Evolutionary conservation across 768 basidiomycete species (phyloP).

Genomic region (Kondoa malvinella): DNA sequence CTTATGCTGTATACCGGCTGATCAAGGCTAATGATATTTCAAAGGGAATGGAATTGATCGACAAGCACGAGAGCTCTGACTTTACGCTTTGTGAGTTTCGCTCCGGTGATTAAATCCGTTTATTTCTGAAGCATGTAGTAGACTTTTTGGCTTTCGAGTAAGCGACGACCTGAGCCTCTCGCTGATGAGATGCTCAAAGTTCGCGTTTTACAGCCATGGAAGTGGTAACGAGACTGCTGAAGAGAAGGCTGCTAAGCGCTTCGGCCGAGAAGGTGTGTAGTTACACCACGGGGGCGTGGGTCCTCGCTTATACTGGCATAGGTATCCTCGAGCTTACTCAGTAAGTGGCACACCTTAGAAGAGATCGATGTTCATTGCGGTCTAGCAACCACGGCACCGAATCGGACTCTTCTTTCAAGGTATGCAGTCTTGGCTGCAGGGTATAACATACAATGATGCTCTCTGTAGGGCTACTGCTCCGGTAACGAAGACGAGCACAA

Average conservation of each 20-base stretch:
- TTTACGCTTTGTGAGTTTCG: slow-evolving; percentile 73
- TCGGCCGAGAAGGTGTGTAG: slow-evolving; percentile 30
- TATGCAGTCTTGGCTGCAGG: neutral
- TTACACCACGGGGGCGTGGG: slow-evolving; percentile 26
- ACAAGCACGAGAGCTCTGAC: slow-evolving; percentile 29
- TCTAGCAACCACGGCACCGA: slow-evolving; percentile 87
- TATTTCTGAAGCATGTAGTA: neutral
- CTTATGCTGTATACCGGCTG: no score
- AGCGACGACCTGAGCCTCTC: neutral
- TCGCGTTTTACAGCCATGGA: neutral
- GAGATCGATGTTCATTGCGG: slow-evolving; percentile 4
- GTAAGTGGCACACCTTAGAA: no score
- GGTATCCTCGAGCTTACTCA: slow-evolving; percentile 52
- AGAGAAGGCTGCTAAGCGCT: slow-evolving; percentile 26
- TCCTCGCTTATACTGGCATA: slow-evolving; percentile 27
- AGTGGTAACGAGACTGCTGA: slow-evolving; percentile 22
- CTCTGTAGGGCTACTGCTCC: slow-evolving; percentile 47
- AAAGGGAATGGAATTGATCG: slow-evolving; percentile 47
- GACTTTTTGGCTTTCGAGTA: slow-evolving; percentile 10
- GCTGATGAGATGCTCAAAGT: no score
- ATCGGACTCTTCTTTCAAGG: slow-evolving; percentile 49
- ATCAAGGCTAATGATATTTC: no score
- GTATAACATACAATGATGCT: neutral
- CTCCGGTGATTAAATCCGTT: slow-evolving; percentile 35
- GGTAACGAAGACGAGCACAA: slow-evolving; percentile 45